Conservation (phyloP, 768 basidiomycete genomes). For the Imleria badia region DNA sequence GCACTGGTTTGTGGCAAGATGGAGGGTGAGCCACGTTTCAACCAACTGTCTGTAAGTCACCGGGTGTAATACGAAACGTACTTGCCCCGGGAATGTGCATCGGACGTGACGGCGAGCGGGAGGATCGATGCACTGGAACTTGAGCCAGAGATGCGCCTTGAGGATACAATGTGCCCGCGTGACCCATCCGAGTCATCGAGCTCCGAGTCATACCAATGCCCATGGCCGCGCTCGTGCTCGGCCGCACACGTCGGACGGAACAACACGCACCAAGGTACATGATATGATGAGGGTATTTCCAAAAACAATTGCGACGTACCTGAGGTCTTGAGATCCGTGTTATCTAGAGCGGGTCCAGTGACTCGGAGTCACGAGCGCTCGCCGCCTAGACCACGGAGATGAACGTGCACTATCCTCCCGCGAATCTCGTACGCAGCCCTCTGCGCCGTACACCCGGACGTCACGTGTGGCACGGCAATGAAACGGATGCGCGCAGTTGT, state of each 20-base stretch:
- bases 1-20: background rate
- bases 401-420: conserved; percentile 6
- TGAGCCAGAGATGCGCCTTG: background rate
- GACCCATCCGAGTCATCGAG: no score
- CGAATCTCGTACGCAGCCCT: background rate
- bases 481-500: no score
- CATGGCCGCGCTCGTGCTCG: background rate
- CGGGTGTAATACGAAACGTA: conserved; percentile 2
- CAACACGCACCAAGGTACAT: no score
- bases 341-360: background rate
- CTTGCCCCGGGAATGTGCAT: background rate
- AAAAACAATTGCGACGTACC: background rate
- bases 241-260: background rate
- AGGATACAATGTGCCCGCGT: background rate
- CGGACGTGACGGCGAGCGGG: conserved; percentile 1
- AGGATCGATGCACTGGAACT: background rate
- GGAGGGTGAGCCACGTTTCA: background rate
- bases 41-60: background rate
- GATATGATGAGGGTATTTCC: background rate
- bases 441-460: no score
- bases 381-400: conserved; percentile 13
- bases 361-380: background rate
- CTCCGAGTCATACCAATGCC: background rate
- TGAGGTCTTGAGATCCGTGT: background rate
- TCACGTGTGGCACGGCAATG: background rate